Conservation (phyloP, 495 filamentous ascomycete species). For the Aspergillus panamensis region DNA sequence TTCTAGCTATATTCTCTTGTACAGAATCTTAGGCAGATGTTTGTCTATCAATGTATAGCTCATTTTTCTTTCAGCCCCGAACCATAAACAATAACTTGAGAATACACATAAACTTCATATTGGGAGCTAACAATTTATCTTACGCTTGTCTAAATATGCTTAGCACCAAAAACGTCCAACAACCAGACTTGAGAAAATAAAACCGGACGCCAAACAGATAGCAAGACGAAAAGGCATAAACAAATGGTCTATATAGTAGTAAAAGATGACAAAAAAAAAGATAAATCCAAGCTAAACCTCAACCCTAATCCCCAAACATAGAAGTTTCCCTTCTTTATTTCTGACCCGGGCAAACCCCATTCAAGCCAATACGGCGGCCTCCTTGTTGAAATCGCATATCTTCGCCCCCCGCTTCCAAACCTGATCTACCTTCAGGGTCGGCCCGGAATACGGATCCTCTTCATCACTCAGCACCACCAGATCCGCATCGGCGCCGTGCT, state of each 20-base stretch:
- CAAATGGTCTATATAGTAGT: too few species aligned
- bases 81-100: too few species aligned
- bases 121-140: background rate
- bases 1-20: background rate
- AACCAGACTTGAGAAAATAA: background rate
- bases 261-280: too few species aligned
- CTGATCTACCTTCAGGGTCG: conserved; percentile 58
- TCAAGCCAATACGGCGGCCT: conserved; percentile 13
- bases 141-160: background rate
- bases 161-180: background rate
- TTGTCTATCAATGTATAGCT: background rate
- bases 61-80: background rate
- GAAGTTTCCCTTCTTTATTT: background rate
- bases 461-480: conserved; percentile 64
- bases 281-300: background rate
- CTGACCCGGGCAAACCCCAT: background rate
- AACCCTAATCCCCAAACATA: background rate
- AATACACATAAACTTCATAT: background rate
- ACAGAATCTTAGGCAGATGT: background rate
- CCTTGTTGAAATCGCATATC: conserved; percentile 40
- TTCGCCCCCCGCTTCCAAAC: conserved; percentile 75
- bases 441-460: conserved; percentile 39
- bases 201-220: background rate
- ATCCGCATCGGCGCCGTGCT: conserved; percentile 73
- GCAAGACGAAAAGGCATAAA: background rate